Evolutionary conservation across 2,329 filamentous ascomycete genomes (phyloP), one percentile per base, ranked within the genome.

Genomic region (Trichoderma polysporum): DNA sequence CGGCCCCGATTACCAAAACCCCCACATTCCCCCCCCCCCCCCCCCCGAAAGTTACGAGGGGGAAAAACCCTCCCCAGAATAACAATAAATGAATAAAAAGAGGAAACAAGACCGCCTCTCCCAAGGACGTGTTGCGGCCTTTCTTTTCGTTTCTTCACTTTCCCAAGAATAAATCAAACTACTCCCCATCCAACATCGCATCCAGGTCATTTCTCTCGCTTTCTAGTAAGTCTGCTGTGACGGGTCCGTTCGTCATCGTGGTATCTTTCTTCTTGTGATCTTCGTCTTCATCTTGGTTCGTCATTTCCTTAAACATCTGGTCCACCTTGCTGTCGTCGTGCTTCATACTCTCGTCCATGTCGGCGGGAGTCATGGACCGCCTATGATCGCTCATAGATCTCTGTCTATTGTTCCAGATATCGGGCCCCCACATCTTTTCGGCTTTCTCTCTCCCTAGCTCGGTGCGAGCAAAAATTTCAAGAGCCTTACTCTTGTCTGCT

Each of bases 291-390:
- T 84, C 82, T 66, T 83, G 80, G 67, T 86, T 85, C 3, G 84
- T 85, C 70, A 87, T 80, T 50, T 86, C 84, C 52, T 82, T 79
- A 72, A 86, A 86, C 83, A 87, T 86, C 70, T 82, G 82, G 66
- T 85, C 83, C 4, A 84, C 83, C 29, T 82, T 83, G 50, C 79
- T 80, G 19, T 83, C 83, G 39, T 82, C 81, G 5, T 76, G 71
- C 64, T 75, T 78, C 68, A 75, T 74, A 64, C 74, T 69, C n/a
- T 74, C 73, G 45, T 76, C 75, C 59, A 76, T 71, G 7, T 71
- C 71, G 10, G 66, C 68, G 0, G 76, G 73, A 2, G 75, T 70
- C 54, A 77, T 71, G 10, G 74, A 72, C 52, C 72, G 70, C 25
- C 67, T 70, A 4, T 68, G 67, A 13, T 74, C 70, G 25, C 72